Base-by-base conservation (phyloP, 2,329 filamentous ascomycete species). In the Clonostachys rosea region DNA sequence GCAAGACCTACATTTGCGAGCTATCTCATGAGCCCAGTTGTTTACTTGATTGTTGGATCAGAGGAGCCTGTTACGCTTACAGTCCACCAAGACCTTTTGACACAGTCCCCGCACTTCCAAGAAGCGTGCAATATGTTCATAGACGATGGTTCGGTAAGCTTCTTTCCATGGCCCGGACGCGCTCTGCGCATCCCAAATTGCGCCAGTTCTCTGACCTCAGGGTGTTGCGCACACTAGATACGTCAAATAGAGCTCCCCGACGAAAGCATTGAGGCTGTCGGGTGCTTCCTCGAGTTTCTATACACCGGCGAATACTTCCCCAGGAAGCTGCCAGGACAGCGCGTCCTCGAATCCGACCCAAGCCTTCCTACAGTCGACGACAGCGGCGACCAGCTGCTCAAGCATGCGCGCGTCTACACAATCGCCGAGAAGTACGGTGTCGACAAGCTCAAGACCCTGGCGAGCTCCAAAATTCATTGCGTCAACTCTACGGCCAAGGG, bases 381-480 rank as follows among this genome's bases (percentile, higher is more conserved):
- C 62, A 81, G 80, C n/a, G 91, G 91, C 54, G 78, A 86, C 13
- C 87, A 92, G 61, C 83, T 96, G 16, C 82, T 96, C 51, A 89
- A 88, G 60, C 91, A 96, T 64, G 91, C 91, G 18, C 86, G 87
- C 53, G 81, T 96, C 53, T 96, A 96, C 73, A 96, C 89, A 0
- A 76, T 96, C 20, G 91, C 89, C 20, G 86, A 91, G 58, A 90
- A 87, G 67, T 84, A 94, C 51, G 79, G 82, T 39, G 70, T 90
- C 43, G 68, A 74, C 1, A 72, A 73, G 10, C 81, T 96, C 52
- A 89, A 88, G 66, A 80, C 76, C 16, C 82, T 96, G 30, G 86
- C 91, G 3, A 88, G 88, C 63, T 84, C 81, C 63, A 96, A 96
- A 75, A 96, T 96, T 59, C 90, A 96, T 73, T 89, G 89, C 64